Evolutionary conservation across 2,329 filamentous ascomycete species (phyloP).

Genomic region (Aaosphaeria arxii): DNA sequence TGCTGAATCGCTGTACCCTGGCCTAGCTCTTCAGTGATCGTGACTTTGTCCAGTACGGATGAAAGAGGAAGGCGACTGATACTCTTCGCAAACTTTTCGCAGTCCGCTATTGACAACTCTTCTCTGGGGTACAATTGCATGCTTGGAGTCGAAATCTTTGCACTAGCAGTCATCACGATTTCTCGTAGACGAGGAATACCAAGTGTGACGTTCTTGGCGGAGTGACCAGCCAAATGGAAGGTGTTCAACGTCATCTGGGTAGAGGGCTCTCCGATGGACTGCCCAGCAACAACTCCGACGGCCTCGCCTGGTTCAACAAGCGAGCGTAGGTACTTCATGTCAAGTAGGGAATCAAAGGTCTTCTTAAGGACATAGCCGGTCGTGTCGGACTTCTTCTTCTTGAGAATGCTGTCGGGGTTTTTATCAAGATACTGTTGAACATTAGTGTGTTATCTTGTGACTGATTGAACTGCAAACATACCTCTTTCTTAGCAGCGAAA

Average conservation of each 20-base stretch:
- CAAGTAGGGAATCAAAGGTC: constrained; percentile 78
- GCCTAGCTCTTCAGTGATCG: constrained; percentile 76
- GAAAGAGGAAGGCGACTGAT: constrained; percentile 84
- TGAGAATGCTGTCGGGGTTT: constrained; percentile 63
- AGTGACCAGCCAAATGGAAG: constrained; percentile 98
- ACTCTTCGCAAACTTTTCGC: constrained; percentile 81
- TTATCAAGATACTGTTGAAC: constrained; percentile 66
- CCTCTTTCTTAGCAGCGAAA: constrained; percentile 64
- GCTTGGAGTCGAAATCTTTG: constrained; percentile 81
- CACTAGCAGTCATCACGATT: constrained; percentile 96
- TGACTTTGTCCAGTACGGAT: constrained; percentile 77
- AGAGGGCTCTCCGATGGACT: constrained; percentile 94
- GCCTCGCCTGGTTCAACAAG: constrained; percentile 94
- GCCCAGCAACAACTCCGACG: constrained; percentile 92
- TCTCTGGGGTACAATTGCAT: constrained; percentile 81
- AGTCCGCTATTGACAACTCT: constrained; percentile 66
- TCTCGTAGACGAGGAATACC: constrained; percentile 97
- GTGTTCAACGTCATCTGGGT: constrained; percentile 99
- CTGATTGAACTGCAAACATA: constrained; percentile 19
- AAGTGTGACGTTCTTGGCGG: constrained; percentile 96
- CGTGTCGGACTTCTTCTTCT: constrained; percentile 56
- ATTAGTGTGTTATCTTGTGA: constrained; percentile 9
- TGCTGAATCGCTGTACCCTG: constrained; percentile 64
- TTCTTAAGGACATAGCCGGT: constrained; percentile 53
- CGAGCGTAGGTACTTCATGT: constrained; percentile 89